A percentile compares a stretch with the other conserved stretches of the same genome.
Conservation (phyloP, 805 yeast species). For the Candida silvatica region DNA sequence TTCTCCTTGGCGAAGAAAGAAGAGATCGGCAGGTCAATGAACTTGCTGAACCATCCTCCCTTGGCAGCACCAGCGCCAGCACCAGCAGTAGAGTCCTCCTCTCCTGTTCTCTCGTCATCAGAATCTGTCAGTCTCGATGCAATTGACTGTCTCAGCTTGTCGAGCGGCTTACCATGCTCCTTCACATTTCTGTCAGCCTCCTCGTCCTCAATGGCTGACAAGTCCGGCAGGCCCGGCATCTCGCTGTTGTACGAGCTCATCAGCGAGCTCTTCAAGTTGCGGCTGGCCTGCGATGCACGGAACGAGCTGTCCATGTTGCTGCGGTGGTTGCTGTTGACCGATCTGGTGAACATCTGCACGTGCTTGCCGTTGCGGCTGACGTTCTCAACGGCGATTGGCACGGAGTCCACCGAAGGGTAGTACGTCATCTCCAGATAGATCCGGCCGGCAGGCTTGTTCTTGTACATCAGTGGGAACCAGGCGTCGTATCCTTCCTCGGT, state of each 20-base stretch:
- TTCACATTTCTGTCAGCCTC: not conserved
- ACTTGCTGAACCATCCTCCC: conserved; percentile 13
- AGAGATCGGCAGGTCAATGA: no score
- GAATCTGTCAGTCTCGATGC: no score
- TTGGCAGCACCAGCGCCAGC: conserved; percentile 1
- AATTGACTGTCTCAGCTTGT: no score
- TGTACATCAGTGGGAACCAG: conserved; percentile 70
- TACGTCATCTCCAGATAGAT: conserved; percentile 88
- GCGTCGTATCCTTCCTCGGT: conserved; percentile 71
- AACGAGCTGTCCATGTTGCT: not conserved
- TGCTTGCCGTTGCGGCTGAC: conserved; percentile 8
- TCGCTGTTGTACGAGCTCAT: not conserved
- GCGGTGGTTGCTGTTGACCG: not conserved
- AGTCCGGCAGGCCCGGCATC: conserved; percentile 3
- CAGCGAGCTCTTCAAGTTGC: not conserved
- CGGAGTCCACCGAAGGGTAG: conserved; percentile 44
- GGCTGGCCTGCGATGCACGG: not conserved
- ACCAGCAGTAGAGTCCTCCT: no score
- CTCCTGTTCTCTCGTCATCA: no score
- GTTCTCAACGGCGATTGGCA: conserved; percentile 21
- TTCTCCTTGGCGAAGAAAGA: no score
- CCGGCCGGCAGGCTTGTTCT: conserved; percentile 76
- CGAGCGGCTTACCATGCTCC: no score
- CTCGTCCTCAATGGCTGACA: conserved; percentile 1
- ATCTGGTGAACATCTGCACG: not conserved